Conservation (phyloP, 1,284 basidiomycete genomes). For the Paramarasmius palmivorus region DNA sequence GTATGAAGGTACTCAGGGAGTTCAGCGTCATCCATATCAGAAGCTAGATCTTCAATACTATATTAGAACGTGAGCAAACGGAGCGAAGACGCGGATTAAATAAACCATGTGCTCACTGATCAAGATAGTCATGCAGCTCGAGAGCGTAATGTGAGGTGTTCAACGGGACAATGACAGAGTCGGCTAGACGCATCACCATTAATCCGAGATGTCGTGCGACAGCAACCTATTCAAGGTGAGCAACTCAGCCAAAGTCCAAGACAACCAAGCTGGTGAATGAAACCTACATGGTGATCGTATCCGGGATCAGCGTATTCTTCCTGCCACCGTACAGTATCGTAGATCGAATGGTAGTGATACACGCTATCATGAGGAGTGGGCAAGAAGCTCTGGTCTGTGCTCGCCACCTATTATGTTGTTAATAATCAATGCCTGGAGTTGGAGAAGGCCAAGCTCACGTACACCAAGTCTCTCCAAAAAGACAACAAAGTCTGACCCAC, state of each 20-base stretch:
- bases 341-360: conserved; percentile 80
- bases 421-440: background rate
- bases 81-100: background rate
- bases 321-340: conserved; percentile 74
- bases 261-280: background rate
- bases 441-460: conserved; percentile 14
- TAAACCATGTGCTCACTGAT: conserved; percentile 35
- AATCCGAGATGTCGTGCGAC: conserved; percentile 70
- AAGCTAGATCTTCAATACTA: conserved; percentile 6
- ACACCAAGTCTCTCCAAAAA: conserved; percentile 61
- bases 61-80: background rate
- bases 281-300: conserved; percentile 64
- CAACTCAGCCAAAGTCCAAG: background rate
- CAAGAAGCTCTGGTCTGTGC: conserved; percentile 53
- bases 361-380: conserved; percentile 54
- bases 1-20: conserved; percentile 25
- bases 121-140: conserved; percentile 49
- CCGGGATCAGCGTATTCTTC: conserved; percentile 73
- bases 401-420: conserved; percentile 41
- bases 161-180: conserved; percentile 62
- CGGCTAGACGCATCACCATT: conserved; percentile 60
- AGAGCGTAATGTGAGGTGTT: conserved; percentile 75
- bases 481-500: conserved; percentile 76
- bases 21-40: conserved; percentile 18
- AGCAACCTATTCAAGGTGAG: conserved; percentile 44